Percentiles rank a stretch among this genome's conserved stretches.
Conservation (phyloP, 1,284 basidiomycete species). For the Takashimella koratensis region DNA sequence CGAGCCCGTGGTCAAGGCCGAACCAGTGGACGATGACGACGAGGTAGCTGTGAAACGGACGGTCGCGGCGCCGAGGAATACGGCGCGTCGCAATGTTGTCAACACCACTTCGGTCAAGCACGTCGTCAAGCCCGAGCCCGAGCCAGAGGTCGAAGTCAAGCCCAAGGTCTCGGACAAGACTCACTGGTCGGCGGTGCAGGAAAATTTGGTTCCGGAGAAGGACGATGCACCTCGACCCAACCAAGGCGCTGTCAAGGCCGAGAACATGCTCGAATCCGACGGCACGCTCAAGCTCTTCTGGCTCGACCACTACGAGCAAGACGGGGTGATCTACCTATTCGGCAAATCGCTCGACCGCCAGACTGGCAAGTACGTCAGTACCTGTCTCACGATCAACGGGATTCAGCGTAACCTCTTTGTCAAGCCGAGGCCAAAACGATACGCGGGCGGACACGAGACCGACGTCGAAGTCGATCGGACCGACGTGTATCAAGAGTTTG, state of each 20-base stretch:
- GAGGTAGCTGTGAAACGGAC: slow-evolving; percentile 22
- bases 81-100: slow-evolving; percentile 45
- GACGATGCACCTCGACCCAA: slow-evolving; percentile 47
- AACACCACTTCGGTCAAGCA: slow-evolving; percentile 46
- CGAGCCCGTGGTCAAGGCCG: slow-evolving; percentile 37
- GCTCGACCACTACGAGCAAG: slow-evolving; percentile 84
- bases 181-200: slow-evolving; percentile 72
- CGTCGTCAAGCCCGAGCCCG: slow-evolving; percentile 48
- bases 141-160: slow-evolving; percentile 23
- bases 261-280: slow-evolving; percentile 59
- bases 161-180: slow-evolving; percentile 50
- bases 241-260: slow-evolving; percentile 49
- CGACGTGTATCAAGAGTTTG: slow-evolving; percentile 83
- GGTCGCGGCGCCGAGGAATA: slow-evolving; percentile 24
- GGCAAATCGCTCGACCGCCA: slow-evolving; percentile 81
- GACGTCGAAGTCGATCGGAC: slow-evolving; percentile 65
- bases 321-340: slow-evolving; percentile 69
- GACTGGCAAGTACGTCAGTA: slow-evolving; percentile 70
- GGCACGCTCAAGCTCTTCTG: slow-evolving; percentile 83
- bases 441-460: slow-evolving; percentile 62
- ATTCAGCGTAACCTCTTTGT: slow-evolving; percentile 91
- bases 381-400: slow-evolving; percentile 79
- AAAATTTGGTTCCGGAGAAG: slow-evolving; percentile 50
- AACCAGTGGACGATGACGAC: slow-evolving; percentile 50
- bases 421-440: slow-evolving; percentile 68